Evolutionary conservation across 441 rosid species (phyloP), one percentile per base, ranked within the genome.

Genomic region (Populus hybrid): DNA sequence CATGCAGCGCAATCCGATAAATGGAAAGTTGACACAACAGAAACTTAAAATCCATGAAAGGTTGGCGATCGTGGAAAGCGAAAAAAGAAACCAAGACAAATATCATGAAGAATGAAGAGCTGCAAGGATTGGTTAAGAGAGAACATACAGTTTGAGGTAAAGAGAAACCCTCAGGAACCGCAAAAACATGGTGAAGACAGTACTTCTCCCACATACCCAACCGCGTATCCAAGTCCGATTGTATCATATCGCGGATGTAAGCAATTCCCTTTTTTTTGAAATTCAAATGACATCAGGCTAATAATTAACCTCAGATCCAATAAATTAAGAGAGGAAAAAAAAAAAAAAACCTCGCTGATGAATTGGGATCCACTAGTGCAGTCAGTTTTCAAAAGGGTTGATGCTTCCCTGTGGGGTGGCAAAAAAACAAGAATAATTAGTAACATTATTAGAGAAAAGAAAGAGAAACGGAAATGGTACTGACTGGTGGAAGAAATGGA

Each of bases 121-220:
- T 46, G 57, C 57, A 14, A 46, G 42, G 24, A 65, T 65, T n/a
- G 21, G 28, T 26, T 23, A 70, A 71, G 71, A 74, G 80, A 36
- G 70, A 66, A 74, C 95, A 19, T 88, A 94, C 99, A 85, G 35
- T 87, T 74, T 73, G 68, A 11, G 89, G 90, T 12, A 90, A 72
- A 36, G 84, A 78, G 82, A 92, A 90, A 5, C 90, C 95, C 75
- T 90, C 78, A 26, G 97, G 97, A 84, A 91, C 90, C 0, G 85
- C 77, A 75, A 95, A 95, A 85, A 91, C 88, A 82, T 84, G 86
- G 71, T 68, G 81, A 79, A 91, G 78, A 84, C 97, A 91, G 80
- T 91, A 92, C 68, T 77, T 78, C 84, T 92, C 93, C 98, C 98
- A 95, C 87, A 88, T 75, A 61, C 81, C 81, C 83, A 93, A 82